Base-by-base conservation (phyloP, 2,329 filamentous ascomycete genomes). In the Davidsoniella eucalypti region DNA sequence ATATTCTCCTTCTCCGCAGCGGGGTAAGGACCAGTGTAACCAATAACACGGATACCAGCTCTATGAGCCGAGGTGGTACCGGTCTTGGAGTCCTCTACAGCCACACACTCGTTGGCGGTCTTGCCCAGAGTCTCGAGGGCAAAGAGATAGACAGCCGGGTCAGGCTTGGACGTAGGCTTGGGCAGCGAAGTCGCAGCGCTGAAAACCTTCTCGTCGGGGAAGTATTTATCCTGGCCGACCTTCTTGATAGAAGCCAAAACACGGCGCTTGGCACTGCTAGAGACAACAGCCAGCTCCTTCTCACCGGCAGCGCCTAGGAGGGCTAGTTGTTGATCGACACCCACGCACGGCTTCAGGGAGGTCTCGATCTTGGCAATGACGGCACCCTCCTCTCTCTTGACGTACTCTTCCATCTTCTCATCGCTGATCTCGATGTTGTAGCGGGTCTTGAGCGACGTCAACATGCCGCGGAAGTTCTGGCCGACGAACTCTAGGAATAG, bases 391-490 rank as follows among this genome's bases (percentile, higher is more conserved):
- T 94, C 87, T 58, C 72, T 72, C 58, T 69, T 72, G 55, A 93
- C 85, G 63, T 86, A 93, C 39, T 62, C 64, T 58, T 92, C 80
- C 52, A 87, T 66, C 61, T 93, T 84, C 2, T 76, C 78, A 17
- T 72, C 64, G 23, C 66, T 58, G 66, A 94, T 76, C 49, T 72
- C 67, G 66, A 94, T 90, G 65, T 73, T 71, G 71, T 85, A 80
- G 65, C 84, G 82, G 64, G 78, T 69, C 65, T 87, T 80, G 54
- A 94, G 77, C 54, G 77, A 78, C 53, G 70, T 66, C 67, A 94
- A 80, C 85, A 94, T 94, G 66, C 86, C 85, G 58, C 87, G 85
- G 75, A 94, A 94, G 75, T 93, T 94, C 65, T 92, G 83, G 59
- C 88, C 87, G 58, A 94, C 86, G 60, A 93, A 94, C 68, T 94